Conservation (phyloP, 768 basidiomycete species). For the Kwoniella europaea region DNA sequence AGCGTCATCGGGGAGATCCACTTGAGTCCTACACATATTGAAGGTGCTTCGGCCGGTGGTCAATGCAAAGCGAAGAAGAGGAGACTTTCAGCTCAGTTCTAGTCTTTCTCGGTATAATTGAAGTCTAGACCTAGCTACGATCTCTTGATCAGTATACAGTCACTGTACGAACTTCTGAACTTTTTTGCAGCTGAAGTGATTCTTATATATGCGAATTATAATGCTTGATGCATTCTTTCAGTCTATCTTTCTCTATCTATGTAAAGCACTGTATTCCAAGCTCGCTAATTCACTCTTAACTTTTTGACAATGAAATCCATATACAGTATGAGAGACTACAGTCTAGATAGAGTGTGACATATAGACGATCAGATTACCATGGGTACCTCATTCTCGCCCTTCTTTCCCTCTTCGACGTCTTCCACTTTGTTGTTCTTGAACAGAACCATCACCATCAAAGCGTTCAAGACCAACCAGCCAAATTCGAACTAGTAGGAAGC, state of each 20-base stretch:
- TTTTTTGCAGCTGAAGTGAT: no score
- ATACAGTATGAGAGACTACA: no score
- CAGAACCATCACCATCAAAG: conserved; percentile 11
- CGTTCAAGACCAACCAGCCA: conserved; percentile 34
- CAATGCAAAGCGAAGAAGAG: conserved; percentile 15
- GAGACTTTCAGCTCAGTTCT: conserved; percentile 11
- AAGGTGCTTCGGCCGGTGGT: background rate
- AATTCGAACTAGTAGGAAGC: conserved; percentile 37
- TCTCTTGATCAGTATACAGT: no score
- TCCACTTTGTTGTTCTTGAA: conserved; percentile 8
- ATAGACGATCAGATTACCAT: background rate
- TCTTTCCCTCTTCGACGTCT: background rate
- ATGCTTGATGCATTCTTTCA: background rate
- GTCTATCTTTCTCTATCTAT: background rate
- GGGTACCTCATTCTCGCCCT: background rate
- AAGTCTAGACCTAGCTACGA: background rate
- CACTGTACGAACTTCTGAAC: no score
- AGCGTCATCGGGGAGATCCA: background rate
- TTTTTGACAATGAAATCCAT: no score
- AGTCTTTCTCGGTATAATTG: background rate
- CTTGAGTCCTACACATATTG: background rate
- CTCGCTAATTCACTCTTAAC: no score
- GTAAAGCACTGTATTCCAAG: no score
- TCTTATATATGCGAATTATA: background rate
- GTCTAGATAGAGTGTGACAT: no score